Evolutionary conservation across 2,329 filamentous ascomycete species (phyloP).

Genomic region (Emericellopsis atlantica): DNA sequence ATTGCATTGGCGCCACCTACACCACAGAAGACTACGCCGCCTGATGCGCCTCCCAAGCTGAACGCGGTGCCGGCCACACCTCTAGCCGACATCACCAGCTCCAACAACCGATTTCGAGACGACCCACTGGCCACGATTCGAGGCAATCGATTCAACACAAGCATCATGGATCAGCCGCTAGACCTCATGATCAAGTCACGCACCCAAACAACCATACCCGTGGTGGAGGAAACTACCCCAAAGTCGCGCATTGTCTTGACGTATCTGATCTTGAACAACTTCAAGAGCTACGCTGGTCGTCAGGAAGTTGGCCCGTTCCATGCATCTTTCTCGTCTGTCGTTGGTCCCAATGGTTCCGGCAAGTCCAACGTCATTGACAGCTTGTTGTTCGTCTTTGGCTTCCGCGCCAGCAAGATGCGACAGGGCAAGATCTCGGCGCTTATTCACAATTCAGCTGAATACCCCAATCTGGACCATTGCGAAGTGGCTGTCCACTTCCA

Average conservation of each 20-base stretch:
- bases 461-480: slow-evolving; percentile 76
- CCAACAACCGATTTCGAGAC: slow-evolving; percentile 30
- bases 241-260: slow-evolving; percentile 87
- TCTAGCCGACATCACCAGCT: slow-evolving; percentile 60
- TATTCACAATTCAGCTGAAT: slow-evolving; percentile 89
- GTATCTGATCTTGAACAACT: slow-evolving; percentile 85
- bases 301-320: slow-evolving; percentile 97
- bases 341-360: slow-evolving; percentile 93
- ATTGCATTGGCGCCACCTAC: slow-evolving; percentile 23
- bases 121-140: slow-evolving; percentile 36
- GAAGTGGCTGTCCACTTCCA: slow-evolving; percentile 96
- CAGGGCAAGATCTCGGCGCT: slow-evolving; percentile 96
- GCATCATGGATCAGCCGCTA: slow-evolving; percentile 77
- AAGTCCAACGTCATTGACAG: slow-evolving; percentile 99
- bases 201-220: slow-evolving; percentile 49
- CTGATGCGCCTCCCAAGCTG: slow-evolving; percentile 26
- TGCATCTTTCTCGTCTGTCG: slow-evolving; percentile 91
- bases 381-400: slow-evolving; percentile 95
- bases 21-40: slow-evolving; percentile 42
- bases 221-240: slow-evolving; percentile 63
- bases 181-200: slow-evolving; percentile 86
- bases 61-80: slow-evolving; percentile 37
- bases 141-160: slow-evolving; percentile 64
- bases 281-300: slow-evolving; percentile 95
- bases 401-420: slow-evolving; percentile 97